Percentiles rank a stretch among this genome's conserved stretches.
Evolutionary conservation across 2,329 filamentous ascomycete species (phyloP).

Genomic region (Chalara sp.): DNA sequence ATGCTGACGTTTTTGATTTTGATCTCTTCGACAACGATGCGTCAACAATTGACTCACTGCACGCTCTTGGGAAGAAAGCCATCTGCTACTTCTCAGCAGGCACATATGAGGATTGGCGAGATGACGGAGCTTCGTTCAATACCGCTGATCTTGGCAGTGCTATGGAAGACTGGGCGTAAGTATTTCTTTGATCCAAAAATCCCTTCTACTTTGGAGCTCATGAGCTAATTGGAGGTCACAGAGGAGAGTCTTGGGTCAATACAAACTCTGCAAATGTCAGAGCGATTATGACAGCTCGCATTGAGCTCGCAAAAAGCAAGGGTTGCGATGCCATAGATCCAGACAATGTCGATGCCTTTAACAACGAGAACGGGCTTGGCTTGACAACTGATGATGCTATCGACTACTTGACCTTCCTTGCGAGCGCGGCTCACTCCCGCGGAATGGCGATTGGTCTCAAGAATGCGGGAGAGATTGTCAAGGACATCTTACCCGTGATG

Average conservation of each 20-base stretch:
- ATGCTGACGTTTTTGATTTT: slow-evolving; percentile 42
- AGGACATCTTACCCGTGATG: slow-evolving; percentile 39
- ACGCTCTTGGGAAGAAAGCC: slow-evolving; percentile 47
- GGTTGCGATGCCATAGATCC: slow-evolving; percentile 65
- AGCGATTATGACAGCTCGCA: slow-evolving; percentile 54
- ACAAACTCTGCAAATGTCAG: slow-evolving; percentile 46
- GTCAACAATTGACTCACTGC: slow-evolving; percentile 38
- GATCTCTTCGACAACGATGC: slow-evolving; percentile 36
- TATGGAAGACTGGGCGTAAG: slow-evolving; percentile 49
- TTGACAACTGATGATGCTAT: slow-evolving; percentile 51
- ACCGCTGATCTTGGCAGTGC: slow-evolving; percentile 45
- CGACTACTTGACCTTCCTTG: slow-evolving; percentile 54
- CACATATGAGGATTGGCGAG: slow-evolving; percentile 56
- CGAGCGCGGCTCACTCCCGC: slow-evolving; percentile 42
- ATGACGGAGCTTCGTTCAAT: slow-evolving; percentile 46
- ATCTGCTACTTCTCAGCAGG: slow-evolving; percentile 73
- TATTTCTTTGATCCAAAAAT: too few relatives aligned
- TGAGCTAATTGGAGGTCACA: too few relatives aligned
- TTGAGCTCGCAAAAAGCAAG: slow-evolving; percentile 52
- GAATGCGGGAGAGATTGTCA: slow-evolving; percentile 58
- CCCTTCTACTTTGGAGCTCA: too few relatives aligned
- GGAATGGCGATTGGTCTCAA: slow-evolving; percentile 61
- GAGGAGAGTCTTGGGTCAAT: slow-evolving; percentile 61
- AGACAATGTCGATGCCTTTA: slow-evolving; percentile 63
- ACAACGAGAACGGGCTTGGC: slow-evolving; percentile 55